phyloP scores from a whole-genome alignment of 2,329 filamentous ascomycete species.

The Samsoniella hepiali region DNA sequence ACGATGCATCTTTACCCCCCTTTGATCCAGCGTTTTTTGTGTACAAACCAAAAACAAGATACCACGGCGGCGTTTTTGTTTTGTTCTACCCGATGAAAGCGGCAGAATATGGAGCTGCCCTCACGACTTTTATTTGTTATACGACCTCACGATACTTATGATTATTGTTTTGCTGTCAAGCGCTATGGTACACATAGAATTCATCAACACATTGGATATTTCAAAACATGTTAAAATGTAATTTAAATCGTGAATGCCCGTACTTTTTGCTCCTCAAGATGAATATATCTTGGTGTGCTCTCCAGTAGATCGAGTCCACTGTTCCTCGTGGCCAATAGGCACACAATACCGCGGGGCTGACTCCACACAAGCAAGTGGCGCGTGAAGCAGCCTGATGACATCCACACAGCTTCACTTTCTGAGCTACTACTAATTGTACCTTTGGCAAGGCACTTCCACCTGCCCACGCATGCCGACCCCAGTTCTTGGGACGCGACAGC shows the following conservation, averaged over 20 bases:
- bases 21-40: slow-evolving; percentile 14
- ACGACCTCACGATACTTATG: slow-evolving; percentile 12
- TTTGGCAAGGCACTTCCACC: neutral
- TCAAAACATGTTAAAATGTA: neutral
- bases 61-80: slow-evolving; percentile 6
- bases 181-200: neutral
- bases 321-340: neutral
- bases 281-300: neutral
- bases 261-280: neutral
- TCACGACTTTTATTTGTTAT: slow-evolving; percentile 1
- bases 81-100: neutral
- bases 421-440: neutral
- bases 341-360: neutral
- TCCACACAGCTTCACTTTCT: neutral
- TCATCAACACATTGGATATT: slow-evolving; percentile 5
- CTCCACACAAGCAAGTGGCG: slow-evolving; percentile 11
- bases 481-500: neutral
- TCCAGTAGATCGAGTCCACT: neutral
- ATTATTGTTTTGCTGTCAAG: slow-evolving; percentile 3
- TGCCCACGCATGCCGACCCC: neutral
- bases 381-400: slow-evolving; percentile 12
- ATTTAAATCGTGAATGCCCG: neutral
- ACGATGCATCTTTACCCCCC: slow-evolving; percentile 1
- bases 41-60: slow-evolving; percentile 6
- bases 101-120: neutral